Evolutionary conservation across 2,329 filamentous ascomycete species (phyloP).

Genomic region (Arthroderma sp.): DNA sequence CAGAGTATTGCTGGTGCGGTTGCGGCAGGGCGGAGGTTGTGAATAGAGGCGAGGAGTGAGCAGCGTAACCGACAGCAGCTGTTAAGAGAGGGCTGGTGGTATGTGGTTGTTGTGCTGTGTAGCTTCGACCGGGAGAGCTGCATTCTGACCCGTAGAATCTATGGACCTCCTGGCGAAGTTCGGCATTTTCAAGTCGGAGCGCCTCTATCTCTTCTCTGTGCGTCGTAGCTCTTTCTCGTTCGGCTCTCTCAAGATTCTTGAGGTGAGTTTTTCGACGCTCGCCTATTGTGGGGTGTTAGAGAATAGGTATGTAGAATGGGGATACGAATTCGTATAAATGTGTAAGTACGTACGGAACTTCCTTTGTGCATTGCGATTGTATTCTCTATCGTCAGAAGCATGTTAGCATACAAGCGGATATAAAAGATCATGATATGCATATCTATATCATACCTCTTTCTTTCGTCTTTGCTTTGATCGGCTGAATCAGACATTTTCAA

Average conservation of each 20-base stretch:
- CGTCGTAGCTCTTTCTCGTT: conserved; percentile 26
- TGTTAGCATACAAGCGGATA: too few relatives aligned
- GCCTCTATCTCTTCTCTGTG: conserved; percentile 31
- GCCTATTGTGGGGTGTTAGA: conserved; percentile 16
- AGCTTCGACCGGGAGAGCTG: conserved; percentile 13
- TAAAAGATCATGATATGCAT: conserved; percentile 8
- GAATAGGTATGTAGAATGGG: not conserved
- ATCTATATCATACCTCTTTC: conserved; percentile 10
- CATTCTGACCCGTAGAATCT: conserved; percentile 22
- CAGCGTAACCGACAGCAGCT: not conserved
- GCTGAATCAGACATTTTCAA: conserved; percentile 18
- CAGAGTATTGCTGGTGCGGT: not conserved
- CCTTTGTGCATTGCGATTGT: conserved; percentile 32
- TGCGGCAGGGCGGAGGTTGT: not conserved
- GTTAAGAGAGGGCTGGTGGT: not conserved
- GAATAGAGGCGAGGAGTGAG: not conserved
- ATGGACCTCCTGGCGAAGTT: conserved; percentile 27
- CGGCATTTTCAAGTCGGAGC: conserved; percentile 28
- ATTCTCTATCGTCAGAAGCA: conserved; percentile 13
- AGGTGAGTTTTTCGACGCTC: conserved; percentile 33
- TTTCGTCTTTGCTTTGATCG: conserved; percentile 14
- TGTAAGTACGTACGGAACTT: conserved; percentile 28
- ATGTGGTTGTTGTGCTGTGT: not conserved
- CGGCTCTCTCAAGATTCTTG: conserved; percentile 31
- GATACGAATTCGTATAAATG: not conserved